Evolutionary conservation across 306 rosid species (phyloP).

Genomic region (Luffa acutangula): DNA sequence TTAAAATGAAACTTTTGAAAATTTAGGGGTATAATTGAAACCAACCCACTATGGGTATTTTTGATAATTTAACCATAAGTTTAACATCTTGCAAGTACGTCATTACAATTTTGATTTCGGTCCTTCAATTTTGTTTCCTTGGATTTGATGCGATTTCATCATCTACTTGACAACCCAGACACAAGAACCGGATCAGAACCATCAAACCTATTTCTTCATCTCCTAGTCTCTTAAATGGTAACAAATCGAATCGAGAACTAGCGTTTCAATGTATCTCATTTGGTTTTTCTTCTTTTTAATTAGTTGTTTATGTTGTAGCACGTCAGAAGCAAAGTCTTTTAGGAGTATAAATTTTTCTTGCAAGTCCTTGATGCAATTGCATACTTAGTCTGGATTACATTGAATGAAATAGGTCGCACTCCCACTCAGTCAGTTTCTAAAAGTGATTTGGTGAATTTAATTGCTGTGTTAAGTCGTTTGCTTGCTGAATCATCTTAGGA

Average conservation of each 20-base stretch:
- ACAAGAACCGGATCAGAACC: background rate
- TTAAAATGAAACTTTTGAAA: too few species aligned
- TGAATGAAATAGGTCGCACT: too few species aligned
- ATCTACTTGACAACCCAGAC: background rate
- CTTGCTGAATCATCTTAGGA: background rate
- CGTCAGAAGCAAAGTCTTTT: background rate
- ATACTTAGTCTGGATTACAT: background rate
- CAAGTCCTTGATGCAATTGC: background rate
- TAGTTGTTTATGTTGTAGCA: background rate
- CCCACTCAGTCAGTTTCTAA: too few species aligned
- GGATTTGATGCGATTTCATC: background rate
- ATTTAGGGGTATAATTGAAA: too few species aligned
- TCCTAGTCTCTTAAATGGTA: background rate
- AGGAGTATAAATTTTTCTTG: background rate
- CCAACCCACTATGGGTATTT: too few species aligned
- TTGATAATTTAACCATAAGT: too few species aligned
- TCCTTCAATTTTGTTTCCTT: background rate
- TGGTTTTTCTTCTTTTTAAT: background rate
- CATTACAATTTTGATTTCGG: background rate
- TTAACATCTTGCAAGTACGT: background rate
- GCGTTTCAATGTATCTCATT: background rate
- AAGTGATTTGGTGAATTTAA: too few species aligned
- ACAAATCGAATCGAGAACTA: background rate
- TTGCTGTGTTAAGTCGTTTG: background rate
- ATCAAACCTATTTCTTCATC: background rate